Conservation (phyloP, 768 basidiomycete genomes). For the Amanita jacksonii region DNA sequence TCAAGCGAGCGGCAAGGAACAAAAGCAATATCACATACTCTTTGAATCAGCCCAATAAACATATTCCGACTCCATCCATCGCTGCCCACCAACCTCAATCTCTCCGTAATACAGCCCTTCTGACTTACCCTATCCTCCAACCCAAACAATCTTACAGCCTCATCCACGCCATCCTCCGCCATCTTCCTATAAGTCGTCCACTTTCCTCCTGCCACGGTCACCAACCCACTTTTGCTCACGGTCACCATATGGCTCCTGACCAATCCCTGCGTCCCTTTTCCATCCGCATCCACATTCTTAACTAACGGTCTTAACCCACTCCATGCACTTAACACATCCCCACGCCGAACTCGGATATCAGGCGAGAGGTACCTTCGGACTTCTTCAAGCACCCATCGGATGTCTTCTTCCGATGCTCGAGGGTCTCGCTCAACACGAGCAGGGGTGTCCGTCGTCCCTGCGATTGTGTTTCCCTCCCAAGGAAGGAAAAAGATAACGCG, state of each 20-base stretch:
- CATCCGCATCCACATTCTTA: conserved; percentile 32
- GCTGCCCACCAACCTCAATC: conserved; percentile 78
- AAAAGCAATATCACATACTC: conserved; percentile 36
- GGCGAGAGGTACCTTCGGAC: conserved; percentile 81
- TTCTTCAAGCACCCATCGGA: conserved; percentile 94
- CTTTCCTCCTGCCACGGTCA: conserved; percentile 96
- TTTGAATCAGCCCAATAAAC: conserved; percentile 93
- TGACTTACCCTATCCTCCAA: conserved; percentile 45
- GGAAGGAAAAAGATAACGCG: conserved; percentile 99
- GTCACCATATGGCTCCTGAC: conserved; percentile 93
- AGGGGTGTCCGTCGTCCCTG: conserved; percentile 90
- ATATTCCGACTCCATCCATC: conserved; percentile 94
- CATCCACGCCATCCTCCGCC: conserved; percentile 92
- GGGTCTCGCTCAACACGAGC: conserved; percentile 66
- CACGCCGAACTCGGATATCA: conserved; percentile 89
- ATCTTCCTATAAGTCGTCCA: conserved; percentile 98
- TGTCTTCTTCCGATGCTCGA: conserved; percentile 83
- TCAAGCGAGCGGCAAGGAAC: background rate
- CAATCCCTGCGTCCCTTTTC: conserved; percentile 66
- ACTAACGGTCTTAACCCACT: conserved; percentile 87
- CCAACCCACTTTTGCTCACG: conserved; percentile 66
- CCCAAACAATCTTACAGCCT: conserved; percentile 70
- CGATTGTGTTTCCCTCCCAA: conserved; percentile 97
- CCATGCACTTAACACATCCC: conserved; percentile 95
- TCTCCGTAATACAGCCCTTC: conserved; percentile 69